Evolutionary conservation across 2,329 filamentous ascomycete genomes (phyloP), one percentile per base, ranked within the genome.

Genomic region (Venturia nashicola): DNA sequence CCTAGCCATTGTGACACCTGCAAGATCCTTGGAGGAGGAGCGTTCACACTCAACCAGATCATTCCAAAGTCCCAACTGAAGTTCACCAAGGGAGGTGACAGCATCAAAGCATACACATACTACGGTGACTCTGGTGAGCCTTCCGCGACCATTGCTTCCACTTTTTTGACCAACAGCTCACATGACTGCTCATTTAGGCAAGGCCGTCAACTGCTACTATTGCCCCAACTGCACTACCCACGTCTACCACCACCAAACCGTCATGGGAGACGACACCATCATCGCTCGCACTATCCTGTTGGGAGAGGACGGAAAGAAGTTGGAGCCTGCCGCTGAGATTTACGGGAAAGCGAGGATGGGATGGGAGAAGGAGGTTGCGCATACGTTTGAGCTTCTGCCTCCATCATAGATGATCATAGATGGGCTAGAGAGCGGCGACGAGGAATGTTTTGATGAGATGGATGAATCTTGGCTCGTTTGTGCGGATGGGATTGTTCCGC

Each of bases 1-100:
- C 14, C 20, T 9, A 81, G 81, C 76, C 82, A 84, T 69, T 84
- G 82, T 74, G 76, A 81, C 68, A 82, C 81, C 39, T 84, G 82
- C 79, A 83, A 83, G 68, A 70, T 74, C 66, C 76, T 83, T 64
- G 76, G 76, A 61, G 80, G 80, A 67, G 73, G 76, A 20, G 75
- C 79, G 60, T 82, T 75, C 74, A 83, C 80, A 20, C 73, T 83
- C 66, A 83, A 83, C 73, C 79, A 82, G 66, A 79, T 83, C 71
- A 76, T 82, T 62, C 79, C 79, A 57, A 74, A 77, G 68, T 71
- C 74, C 40, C 73, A 76, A 54, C 73, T 84, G 67, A 78, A 78
- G 64, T 75, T 84, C 73, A 82, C 78, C 62, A 79, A 81, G 68
- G 82, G 82, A 62, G 74, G 70, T 32, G 71, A 75, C 60, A 70